Base-by-base conservation (phyloP, 2,329 filamentous ascomycete species). In the Penicillium crustosum region DNA sequence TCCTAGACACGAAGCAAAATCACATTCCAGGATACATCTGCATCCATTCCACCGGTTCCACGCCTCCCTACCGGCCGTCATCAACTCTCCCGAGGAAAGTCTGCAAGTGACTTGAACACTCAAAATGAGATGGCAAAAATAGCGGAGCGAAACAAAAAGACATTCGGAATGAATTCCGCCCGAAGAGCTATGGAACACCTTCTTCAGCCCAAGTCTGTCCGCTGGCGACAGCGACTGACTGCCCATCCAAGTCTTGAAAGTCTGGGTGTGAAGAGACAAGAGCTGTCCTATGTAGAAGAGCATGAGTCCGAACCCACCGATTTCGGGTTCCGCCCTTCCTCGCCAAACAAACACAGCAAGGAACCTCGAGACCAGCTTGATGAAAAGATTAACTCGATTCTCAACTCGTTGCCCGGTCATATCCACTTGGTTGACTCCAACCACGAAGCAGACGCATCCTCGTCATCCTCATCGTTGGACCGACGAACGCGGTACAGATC, bases 381-480 rank as follows among this genome's bases (percentile, higher is more conserved):
- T 63, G 85, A 87, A 61, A 91, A 93, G 70, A 93, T 96, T 49
- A 89, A 85, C 68, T 85, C 89, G 51, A 89, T 95, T 56, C 82
- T 95, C 39, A 86, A 86, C 57, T 88, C 83, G 21, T 90, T 95
- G 61, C 91, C 91, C 2, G 88, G 88, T 33, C 87, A 87, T 61
- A 95, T 97, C 66, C 87, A 86, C 51, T 81, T 97, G 42, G 86
- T 86, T 1, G 81, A 82, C 23, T 75, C 77, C 2, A 78, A 73
- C 55, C 69, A 62, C 59, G 71, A 72, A 64, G 69, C 66, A n/a
- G 69, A 74, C 53, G 65, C 63, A 21, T 66, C 66, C 2, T 70
- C 69, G 5, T 66, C 68, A 27, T 64, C 66, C 4, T 74, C 75
- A 21, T 76, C 73, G 23, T 47, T 75, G 52, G 69, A 72, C 19